Evolutionary conservation across 31 red algal genomes (phyloP), one percentile per base, ranked within the genome.

Genomic region (Asparagopsis taxiformis): DNA sequence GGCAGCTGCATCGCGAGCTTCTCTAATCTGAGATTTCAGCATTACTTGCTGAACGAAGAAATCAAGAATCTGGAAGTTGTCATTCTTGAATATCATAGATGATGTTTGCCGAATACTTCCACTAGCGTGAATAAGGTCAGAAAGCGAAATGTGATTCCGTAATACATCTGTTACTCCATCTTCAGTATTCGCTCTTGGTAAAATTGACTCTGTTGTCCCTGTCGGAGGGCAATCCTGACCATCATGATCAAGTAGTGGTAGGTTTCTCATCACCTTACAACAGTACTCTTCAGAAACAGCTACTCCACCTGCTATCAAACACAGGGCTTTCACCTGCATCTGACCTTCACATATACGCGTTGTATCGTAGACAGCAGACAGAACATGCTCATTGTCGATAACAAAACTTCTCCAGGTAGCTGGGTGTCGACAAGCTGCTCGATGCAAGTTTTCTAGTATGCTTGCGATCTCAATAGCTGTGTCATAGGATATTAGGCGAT

Each of bases 21-120:
- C 23, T 28, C 66, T 74, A 36, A 50, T 51, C 51, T 89, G 85
- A 22, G 74, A 79, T 52, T 66, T 80, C 21, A 89, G 50, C 75
- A 89, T 80, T 6, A 89, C 75, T n/a, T 89, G 43, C 19, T 52
- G 51, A n/a, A 89, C 44, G 2, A 89, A 22, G 69, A 89, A 89
- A 24, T 74, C 65, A 31, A 89, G 25, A 1, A 80, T 29, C n/a
- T 61, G 55, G 36, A 46, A 72, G 24, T 59, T 53, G n/a, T 75
- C 49, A 1, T 51, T 38, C 51, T 78, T 48, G 35, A 89, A 59
- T 6, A 65, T 31, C 15, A 31, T 32, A 3, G 43, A 10, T 16
- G 16, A 30, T 17, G 64, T 66, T 50, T 89, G 68, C 20, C 11
- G 13, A 3, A 30, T 31, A 13, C 68, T 31, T 48, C 31, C 32